Evolutionary conservation across 2,329 filamentous ascomycete species (phyloP).

Genomic region (Monilinia laxa): DNA sequence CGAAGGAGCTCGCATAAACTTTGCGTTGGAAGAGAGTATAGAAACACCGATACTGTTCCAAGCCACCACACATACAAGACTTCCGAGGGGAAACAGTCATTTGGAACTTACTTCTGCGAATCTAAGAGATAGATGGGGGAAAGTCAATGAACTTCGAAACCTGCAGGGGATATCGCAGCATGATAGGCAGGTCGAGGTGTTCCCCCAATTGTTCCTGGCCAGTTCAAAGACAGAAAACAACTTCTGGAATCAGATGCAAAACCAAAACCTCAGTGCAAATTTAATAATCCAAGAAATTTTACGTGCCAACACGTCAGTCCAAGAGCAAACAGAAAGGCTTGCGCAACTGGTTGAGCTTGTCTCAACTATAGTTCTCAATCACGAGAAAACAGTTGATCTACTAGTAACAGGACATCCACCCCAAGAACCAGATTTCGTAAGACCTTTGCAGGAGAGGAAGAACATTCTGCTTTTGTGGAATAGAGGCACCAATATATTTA

Average conservation of each 20-base stretch:
- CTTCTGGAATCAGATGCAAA: background rate
- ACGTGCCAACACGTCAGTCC: background rate
- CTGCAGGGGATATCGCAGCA: background rate
- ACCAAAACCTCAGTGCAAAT: background rate
- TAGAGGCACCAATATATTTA: conserved; percentile 7
- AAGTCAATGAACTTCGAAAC: too few relatives aligned
- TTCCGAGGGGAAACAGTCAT: too few relatives aligned
- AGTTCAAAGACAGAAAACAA: background rate
- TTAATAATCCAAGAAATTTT: background rate
- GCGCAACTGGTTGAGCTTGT: background rate
- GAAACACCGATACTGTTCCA: background rate
- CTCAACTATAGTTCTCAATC: background rate
- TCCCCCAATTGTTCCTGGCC: background rate
- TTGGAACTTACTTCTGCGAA: background rate
- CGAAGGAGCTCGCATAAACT: conserved; percentile 16
- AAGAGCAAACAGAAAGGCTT: background rate
- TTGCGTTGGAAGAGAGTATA: background rate
- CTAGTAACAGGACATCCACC: background rate
- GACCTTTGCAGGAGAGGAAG: background rate
- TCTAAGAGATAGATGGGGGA: background rate
- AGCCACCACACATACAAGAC: too few relatives aligned
- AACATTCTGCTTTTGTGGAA: conserved; percentile 13
- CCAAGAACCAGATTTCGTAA: rapidly evolving
- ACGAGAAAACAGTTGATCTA: background rate
- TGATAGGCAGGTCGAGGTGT: background rate